Evolutionary conservation across 176 grass and related monocot species (phyloP), one percentile per base, ranked within the genome.

Genomic region (Secale cereale): DNA sequence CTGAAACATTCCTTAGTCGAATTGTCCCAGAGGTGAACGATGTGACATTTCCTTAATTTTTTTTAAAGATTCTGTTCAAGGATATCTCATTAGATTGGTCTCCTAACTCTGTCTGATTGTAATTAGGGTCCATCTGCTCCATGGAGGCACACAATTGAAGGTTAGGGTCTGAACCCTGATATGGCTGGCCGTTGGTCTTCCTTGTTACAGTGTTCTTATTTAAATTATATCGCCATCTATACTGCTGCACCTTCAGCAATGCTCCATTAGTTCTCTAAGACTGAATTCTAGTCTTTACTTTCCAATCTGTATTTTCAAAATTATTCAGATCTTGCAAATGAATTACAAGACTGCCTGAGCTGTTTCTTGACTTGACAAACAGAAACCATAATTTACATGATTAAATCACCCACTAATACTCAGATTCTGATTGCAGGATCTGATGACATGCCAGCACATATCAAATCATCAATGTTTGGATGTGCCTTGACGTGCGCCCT

Each of bases 361-460:
- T 50, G 71, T 46, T 80, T 65, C 25, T 12, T 46, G 1, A 43
- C 35, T 30, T 65, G 46, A 50, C 0, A 50, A 50, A 16, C 46
- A 50, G 12, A 59, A 8, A 70, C 40, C 17, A 50, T 65, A 57
- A 56, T 78, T 40, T 74, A 77, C 63, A 83, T 88, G 46, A 32
- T 70, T 76, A 70, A 29, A 59, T 54, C 33, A 79, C 78, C 76
- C 30, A 40, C 43, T 76, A 89, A 91, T 85, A 80, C 27, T 80
- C 31, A 45, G 14, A 26, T 86, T 85, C 17, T 25, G 2, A 78
- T 83, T 86, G 83, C 85, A 98, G 96, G 96, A 86, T 91, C 93
- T 88, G 96, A 98, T 76, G 96, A 98, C 76, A 98, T 98, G 96
- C 96, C 96, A 8, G 96, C 96, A 39, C 96, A 98, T 90, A 98